A percentile compares a stretch with the other conserved stretches of the same genome.
These are phyloP conservation scores for Tuber calosporum DNA, from an alignment of 495 filamentous ascomycete species.

Conservation along the genomic window DNA sequence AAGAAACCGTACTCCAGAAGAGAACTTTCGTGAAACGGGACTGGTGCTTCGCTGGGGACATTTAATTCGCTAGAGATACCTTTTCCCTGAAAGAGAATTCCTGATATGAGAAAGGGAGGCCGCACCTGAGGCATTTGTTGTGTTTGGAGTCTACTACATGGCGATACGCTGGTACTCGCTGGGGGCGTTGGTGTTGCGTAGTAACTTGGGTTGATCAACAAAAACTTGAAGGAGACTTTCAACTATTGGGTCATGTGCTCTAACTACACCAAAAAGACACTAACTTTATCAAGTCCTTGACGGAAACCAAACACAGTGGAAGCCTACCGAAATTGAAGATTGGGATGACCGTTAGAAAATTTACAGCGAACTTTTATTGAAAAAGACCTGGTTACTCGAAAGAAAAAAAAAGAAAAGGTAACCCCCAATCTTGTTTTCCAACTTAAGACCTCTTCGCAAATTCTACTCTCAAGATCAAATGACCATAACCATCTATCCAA, in stretches of 20 bases:
- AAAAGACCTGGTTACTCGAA: not conserved
- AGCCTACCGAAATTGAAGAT: not conserved
- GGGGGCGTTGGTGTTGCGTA: not conserved
- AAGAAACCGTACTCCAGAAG: not conserved
- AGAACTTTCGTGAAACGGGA: not conserved
- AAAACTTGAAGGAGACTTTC: not conserved
- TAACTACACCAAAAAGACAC: not conserved
- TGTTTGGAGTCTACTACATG: not conserved
- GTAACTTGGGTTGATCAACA: not conserved
- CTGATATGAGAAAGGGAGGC: not conserved
- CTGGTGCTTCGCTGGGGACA: not conserved
- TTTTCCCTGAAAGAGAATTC: not conserved
- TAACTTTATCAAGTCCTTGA: not conserved
- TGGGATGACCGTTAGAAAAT: not conserved
- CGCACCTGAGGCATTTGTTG: not conserved
- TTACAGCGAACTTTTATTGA: not conserved
- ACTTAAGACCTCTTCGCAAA: constrained; percentile 70
- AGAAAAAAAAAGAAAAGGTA: not conserved
- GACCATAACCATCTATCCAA: constrained; percentile 68
- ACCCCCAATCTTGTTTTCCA: not conserved
- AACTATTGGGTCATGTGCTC: not conserved
- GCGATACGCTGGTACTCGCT: not conserved
- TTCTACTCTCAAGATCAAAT: constrained; percentile 83
- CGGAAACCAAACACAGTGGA: not conserved
- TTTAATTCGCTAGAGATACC: not conserved